These are phyloP conservation scores for Citrus maxima DNA, from an alignment of 345 rosid genomes.

Conservation along the genomic window DNA sequence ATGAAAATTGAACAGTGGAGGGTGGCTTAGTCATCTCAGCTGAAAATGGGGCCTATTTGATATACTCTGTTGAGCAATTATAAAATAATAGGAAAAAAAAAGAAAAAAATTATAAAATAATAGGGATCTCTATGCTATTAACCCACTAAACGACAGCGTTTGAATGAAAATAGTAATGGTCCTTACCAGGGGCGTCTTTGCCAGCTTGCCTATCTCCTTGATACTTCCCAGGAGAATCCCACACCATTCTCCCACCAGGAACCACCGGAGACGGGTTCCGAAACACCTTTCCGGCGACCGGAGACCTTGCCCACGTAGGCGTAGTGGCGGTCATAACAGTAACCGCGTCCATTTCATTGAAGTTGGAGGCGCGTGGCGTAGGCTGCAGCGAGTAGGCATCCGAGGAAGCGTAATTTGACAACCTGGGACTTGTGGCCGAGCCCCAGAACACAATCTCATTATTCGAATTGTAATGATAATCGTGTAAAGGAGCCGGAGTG, in stretches of 20 bases:
- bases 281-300: slow-evolving; percentile 33
- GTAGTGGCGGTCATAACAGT: slow-evolving; percentile 19
- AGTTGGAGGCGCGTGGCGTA: slow-evolving; percentile 49
- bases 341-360: slow-evolving; percentile 42
- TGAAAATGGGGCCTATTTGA: too few species aligned
- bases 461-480: slow-evolving; percentile 15
- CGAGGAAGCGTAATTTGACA: slow-evolving; percentile 72
- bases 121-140: not conserved
- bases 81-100: too few species aligned
- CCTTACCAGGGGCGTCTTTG: slow-evolving; percentile 29
- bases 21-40: too few species aligned
- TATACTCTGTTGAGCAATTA: too few species aligned
- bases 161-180: not conserved
- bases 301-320: slow-evolving; percentile 43
- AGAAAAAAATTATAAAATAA: too few species aligned
- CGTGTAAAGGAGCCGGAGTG: slow-evolving; percentile 34
- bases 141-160: not conserved
- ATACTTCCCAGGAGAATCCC: slow-evolving; percentile 31
- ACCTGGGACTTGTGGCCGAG: slow-evolving; percentile 43
- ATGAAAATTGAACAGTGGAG: too few species aligned
- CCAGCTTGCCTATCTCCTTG: slow-evolving; percentile 22
- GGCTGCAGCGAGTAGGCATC: slow-evolving; percentile 73
- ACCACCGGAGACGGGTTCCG: slow-evolving; percentile 41
- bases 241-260: slow-evolving; percentile 22
- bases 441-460: slow-evolving; percentile 47